Conservation (phyloP, 2,329 filamentous ascomycete species). For the Stemphylium beticola region DNA sequence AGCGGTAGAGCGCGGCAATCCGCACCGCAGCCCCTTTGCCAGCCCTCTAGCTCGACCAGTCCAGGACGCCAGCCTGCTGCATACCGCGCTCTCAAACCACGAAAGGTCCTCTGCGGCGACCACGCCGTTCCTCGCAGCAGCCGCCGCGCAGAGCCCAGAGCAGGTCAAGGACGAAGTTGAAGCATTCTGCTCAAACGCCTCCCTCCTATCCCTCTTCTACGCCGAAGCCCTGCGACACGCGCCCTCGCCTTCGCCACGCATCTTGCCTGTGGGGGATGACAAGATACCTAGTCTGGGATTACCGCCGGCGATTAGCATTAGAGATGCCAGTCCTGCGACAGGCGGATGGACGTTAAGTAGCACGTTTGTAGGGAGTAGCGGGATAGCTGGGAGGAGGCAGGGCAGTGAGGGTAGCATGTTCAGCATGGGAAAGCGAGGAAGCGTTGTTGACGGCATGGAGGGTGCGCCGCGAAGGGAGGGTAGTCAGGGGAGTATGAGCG, state of each 20-base stretch:
- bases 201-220: conserved; percentile 53
- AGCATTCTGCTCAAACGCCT: conserved; percentile 51
- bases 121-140: conserved; percentile 8
- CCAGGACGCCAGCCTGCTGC: conserved; percentile 43
- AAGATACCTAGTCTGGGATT: conserved; percentile 53
- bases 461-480: conserved; percentile 26
- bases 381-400: conserved; percentile 40
- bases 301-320: conserved; percentile 49
- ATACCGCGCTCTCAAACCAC: conserved; percentile 37
- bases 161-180: conserved; percentile 54
- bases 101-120: conserved; percentile 23
- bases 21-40: conserved; percentile 43
- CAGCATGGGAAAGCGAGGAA: conserved; percentile 27
- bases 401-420: conserved; percentile 37
- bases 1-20: conserved; percentile 35
- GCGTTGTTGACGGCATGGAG: conserved; percentile 27
- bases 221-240: conserved; percentile 45
- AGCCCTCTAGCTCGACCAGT: conserved; percentile 46
- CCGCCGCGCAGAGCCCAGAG: conserved; percentile 40
- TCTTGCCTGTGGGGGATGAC: conserved; percentile 41
- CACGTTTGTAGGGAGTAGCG: conserved; percentile 23
- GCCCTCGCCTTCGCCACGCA: conserved; percentile 50
- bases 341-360: conserved; percentile 36
- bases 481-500: conserved; percentile 33
- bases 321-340: conserved; percentile 42